A percentile compares a stretch with the other conserved stretches of the same genome.
Evolutionary conservation across 148 eudicot genomes (phyloP).

Genomic region (Pouteria glomerata): DNA sequence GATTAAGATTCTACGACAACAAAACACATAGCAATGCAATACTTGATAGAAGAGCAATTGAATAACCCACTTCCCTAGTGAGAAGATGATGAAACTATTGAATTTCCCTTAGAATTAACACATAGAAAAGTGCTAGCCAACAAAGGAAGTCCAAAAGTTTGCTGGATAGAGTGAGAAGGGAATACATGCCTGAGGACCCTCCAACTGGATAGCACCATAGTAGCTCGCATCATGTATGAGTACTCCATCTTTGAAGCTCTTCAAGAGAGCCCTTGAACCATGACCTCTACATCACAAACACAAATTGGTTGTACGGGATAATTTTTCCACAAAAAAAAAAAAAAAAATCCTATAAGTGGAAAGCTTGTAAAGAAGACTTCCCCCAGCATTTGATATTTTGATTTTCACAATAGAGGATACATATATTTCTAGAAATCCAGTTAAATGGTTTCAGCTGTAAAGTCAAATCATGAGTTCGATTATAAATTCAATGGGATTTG

Average conservation of each 20-base stretch:
- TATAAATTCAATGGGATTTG: neutral
- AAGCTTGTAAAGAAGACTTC: neutral
- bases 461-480: neutral
- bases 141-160: neutral
- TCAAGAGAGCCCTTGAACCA: conserved; percentile 87
- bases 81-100: neutral
- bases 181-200: conserved; percentile 73
- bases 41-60: neutral
- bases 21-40: neutral
- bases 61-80: neutral
- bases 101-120: neutral
- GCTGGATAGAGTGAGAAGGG: conserved; percentile 17
- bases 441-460: neutral
- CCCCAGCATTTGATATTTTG: neutral
- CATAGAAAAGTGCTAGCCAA: neutral
- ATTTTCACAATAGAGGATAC: neutral
- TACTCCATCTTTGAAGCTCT: conserved; percentile 60
- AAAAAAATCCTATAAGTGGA: neutral
- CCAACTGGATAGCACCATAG: conserved; percentile 58
- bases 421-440: neutral
- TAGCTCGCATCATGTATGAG: conserved; percentile 90
- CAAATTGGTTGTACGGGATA: neutral
- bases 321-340: neutral
- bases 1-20: neutral
- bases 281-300: conserved; percentile 48